Percentiles rank a stretch among this genome's conserved stretches.
phyloP scores from a whole-genome alignment of 192 early-diverging fungal genomes.

The Coemansia sp. region DNA sequence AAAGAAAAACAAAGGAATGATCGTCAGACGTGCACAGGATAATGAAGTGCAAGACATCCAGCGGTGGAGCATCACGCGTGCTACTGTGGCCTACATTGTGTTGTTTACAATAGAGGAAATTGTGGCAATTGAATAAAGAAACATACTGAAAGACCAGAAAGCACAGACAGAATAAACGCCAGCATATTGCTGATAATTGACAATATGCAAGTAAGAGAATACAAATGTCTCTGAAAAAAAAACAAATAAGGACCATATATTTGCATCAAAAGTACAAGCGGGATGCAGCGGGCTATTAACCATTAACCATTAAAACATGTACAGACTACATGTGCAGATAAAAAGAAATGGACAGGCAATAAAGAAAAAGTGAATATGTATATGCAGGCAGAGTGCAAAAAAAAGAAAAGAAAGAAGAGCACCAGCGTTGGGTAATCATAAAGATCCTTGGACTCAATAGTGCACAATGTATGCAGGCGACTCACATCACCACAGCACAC shows the following conservation, averaged over 20 bases:
- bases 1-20: not conserved
- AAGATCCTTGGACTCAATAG: not conserved
- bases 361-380: not conserved
- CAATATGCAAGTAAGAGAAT: not conserved
- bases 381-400: not conserved
- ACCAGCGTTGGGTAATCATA: not conserved
- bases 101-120: not conserved
- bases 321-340: not conserved
- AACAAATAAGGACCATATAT: slow-evolving; percentile 3
- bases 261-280: not conserved
- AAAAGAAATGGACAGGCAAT: not conserved
- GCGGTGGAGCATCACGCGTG: not conserved
- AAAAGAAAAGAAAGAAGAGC: too few relatives aligned
- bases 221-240: not conserved
- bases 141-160: not conserved
- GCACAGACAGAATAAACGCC: not conserved
- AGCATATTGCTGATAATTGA: not conserved
- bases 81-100: not conserved
- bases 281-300: not conserved
- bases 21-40: not conserved
- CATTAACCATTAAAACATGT: too few relatives aligned
- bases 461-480: not conserved
- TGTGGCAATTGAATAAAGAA: slow-evolving; percentile 7
- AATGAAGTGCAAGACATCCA: not conserved
- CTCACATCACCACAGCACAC: not conserved